Conservation (phyloP, 2,329 filamentous ascomycete genomes). For the Arthrobotrys iridis region DNA sequence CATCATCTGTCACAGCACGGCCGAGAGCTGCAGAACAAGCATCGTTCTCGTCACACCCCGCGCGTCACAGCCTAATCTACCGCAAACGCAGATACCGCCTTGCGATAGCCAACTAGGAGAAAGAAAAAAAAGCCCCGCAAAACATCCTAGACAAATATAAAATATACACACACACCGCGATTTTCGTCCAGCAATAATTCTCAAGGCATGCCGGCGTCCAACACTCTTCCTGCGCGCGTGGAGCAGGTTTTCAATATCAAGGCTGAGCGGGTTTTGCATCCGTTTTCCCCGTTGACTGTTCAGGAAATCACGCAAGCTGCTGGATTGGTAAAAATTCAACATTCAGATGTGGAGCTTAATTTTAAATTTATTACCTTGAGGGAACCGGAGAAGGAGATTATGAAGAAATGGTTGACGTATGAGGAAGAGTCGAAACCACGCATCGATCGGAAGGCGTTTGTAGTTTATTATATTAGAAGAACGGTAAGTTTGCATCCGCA, state of each 20-base stretch:
- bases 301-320: slow-evolving; percentile 68
- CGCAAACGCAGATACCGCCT: background rate
- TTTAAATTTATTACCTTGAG: slow-evolving; percentile 73
- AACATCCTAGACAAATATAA: background rate
- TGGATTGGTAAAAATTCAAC: slow-evolving; percentile 66
- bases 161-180: background rate
- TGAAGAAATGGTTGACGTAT: slow-evolving; percentile 67
- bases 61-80: slow-evolving; percentile 11
- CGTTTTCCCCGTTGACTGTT: slow-evolving; percentile 70
- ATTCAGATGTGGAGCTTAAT: slow-evolving; percentile 69
- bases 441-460: slow-evolving; percentile 67
- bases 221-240: slow-evolving; percentile 47
- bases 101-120: background rate
- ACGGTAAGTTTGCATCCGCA: slow-evolving; percentile 64
- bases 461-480: slow-evolving; percentile 70
- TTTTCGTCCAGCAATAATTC: background rate
- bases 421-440: slow-evolving; percentile 61
- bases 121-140: background rate
- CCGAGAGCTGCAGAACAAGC: slow-evolving; percentile 13
- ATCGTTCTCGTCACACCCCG: slow-evolving; percentile 5
- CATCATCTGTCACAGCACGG: slow-evolving; percentile 6
- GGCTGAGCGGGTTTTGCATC: slow-evolving; percentile 62
- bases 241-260: slow-evolving; percentile 48
- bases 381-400: slow-evolving; percentile 68
- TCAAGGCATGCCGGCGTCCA: slow-evolving; percentile 34